A percentile compares a stretch with the other conserved stretches of the same genome.
Evolutionary conservation across 108 stramenopile species (phyloP).

Genomic region (Cylindrotheca fusiformis): DNA sequence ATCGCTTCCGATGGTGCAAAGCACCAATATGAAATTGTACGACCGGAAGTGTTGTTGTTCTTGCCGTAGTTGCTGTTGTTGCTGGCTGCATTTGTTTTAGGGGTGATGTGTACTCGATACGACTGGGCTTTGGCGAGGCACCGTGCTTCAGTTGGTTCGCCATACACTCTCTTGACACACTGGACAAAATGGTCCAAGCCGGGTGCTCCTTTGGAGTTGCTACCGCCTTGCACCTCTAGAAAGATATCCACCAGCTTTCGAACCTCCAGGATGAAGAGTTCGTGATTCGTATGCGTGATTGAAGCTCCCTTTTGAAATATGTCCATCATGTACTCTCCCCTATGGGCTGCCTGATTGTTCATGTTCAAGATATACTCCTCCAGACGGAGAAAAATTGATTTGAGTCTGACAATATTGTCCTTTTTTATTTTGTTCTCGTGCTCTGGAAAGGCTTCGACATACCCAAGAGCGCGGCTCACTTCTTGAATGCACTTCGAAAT

Average conservation of each 20-base stretch:
- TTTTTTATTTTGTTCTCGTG: slow-evolving; percentile 22
- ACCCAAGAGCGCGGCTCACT: slow-evolving; percentile 48
- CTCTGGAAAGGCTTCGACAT: slow-evolving; percentile 35
- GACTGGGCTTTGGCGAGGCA: slow-evolving; percentile 74
- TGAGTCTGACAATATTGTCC: slow-evolving; percentile 74
- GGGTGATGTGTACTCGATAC: slow-evolving; percentile 73
- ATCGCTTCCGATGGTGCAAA: slow-evolving; percentile 96
- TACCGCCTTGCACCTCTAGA: slow-evolving; percentile 60
- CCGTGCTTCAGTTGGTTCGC: slow-evolving; percentile 55
- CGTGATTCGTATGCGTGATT: slow-evolving; percentile 72
- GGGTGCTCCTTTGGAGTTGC: slow-evolving; percentile 51
- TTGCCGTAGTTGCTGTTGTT: slow-evolving; percentile 6
- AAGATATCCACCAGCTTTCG: slow-evolving; percentile 63
- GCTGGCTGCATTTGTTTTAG: slow-evolving; percentile 5
- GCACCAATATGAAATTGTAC: slow-evolving; percentile 95
- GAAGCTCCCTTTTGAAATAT: slow-evolving; percentile 67
- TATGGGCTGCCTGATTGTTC: slow-evolving; percentile 38
- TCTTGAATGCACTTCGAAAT: slow-evolving; percentile 80
- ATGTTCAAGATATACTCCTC: slow-evolving; percentile 70
- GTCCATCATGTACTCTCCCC: slow-evolving; percentile 84
- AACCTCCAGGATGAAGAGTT: slow-evolving; percentile 61
- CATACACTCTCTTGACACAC: slow-evolving; percentile 80
- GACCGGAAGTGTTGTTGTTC: slow-evolving; percentile 28
- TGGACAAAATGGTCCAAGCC: slow-evolving; percentile 65
- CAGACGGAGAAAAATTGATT: slow-evolving; percentile 70